Evolutionary conservation across 2,329 filamentous ascomycete genomes (phyloP).

Genomic region (Drechslerella dactyloides): DNA sequence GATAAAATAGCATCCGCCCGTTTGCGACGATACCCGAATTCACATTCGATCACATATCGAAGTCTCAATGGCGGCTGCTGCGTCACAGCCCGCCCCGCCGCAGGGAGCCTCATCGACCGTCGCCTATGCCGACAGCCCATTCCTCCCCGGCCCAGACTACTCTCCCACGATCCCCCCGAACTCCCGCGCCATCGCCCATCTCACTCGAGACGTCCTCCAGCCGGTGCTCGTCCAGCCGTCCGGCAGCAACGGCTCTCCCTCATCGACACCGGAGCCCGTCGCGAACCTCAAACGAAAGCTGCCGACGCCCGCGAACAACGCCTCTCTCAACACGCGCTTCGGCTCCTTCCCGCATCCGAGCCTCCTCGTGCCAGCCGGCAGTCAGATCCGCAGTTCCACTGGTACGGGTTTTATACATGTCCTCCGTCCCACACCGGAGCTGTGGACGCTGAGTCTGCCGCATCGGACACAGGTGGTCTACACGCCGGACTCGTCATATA

Average conservation of each 20-base stretch:
- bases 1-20: not conserved
- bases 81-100: constrained; percentile 12
- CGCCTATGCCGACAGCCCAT: constrained; percentile 34
- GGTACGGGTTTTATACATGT: constrained; percentile 75
- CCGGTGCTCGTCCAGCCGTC: constrained; percentile 34
- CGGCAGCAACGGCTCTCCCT: constrained; percentile 4
- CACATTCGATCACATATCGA: constrained; percentile 1
- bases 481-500: constrained; percentile 84
- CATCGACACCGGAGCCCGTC: constrained; percentile 32
- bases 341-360: constrained; percentile 86
- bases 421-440: constrained; percentile 77
- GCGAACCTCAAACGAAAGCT: constrained; percentile 44
- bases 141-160: constrained; percentile 26
- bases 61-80: constrained; percentile 29
- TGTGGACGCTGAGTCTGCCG: constrained; percentile 80
- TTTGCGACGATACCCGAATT: constrained; percentile 2
- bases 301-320: constrained; percentile 23
- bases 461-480: constrained; percentile 87
- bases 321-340: constrained; percentile 83
- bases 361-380: constrained; percentile 69
- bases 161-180: constrained; percentile 26
- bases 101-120: constrained; percentile 10
- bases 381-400: constrained; percentile 52
- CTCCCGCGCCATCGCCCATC: constrained; percentile 43
- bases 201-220: constrained; percentile 45